Evolutionary conservation across 2,329 filamentous ascomycete genomes (phyloP), one percentile per base, ranked within the genome.

Genomic region (Ophidiomyces ophidiicola): DNA sequence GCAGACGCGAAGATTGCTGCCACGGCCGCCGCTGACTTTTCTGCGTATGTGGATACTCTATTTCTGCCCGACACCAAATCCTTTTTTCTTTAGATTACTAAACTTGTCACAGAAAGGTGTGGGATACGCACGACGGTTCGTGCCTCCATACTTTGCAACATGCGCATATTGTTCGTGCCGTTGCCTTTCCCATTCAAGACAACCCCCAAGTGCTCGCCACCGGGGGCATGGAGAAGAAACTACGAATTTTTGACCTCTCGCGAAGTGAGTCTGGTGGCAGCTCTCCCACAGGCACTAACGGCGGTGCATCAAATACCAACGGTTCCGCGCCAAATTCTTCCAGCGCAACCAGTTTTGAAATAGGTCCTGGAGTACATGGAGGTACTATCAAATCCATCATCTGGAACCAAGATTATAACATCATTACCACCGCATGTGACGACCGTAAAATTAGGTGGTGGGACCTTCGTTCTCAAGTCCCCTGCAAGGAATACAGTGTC

Each of bases 381-480:
- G 82, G 82, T 32, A 83, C 82, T 21, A 96, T 98, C 70, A 96
- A 94, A 61, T 87, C 85, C 42, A 92, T 98, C 45, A 82, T 93
- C 45, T 98, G 90, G 90, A 84, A 85, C 37, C 75, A 77, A 43
- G 82, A 93, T 53, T 81, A 82, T 36, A 93, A 90, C 53, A 77
- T 88, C 46, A 69, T 98, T 42, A 82, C 93, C 36, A 98, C 90
- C 0, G 87, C 88, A 2, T 82, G 85, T 0, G 80, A 84, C 47
- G 88, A 94, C 57, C 92, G 90, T 57, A 85, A 81, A 32, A 73
- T 98, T 18, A 78, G 90, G 42, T 98, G 90, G 90, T 93, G 90
- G 68, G 86, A 98, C 58, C 67, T 96, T 33, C 78, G 84, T 17
- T 77, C 76, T 37, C 78, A 80, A 37, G 70, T 77, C 23, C 78